Conservation (phyloP, 75 land plant genomes). For the Ceratopteris richardii region DNA sequence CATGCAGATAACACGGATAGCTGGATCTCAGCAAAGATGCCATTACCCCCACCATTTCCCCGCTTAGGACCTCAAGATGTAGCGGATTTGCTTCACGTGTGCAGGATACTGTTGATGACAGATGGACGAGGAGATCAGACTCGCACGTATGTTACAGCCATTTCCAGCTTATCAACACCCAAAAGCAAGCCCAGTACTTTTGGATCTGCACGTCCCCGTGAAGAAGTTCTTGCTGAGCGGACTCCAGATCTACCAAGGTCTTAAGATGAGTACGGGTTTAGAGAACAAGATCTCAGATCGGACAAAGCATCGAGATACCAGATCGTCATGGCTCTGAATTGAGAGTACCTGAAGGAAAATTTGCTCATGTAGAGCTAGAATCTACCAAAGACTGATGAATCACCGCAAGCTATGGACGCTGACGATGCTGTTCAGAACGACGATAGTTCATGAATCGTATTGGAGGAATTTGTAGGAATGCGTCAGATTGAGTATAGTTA, state of each 20-base stretch:
- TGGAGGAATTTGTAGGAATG: too few species aligned
- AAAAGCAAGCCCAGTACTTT: slow-evolving; percentile 48
- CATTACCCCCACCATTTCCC: slow-evolving; percentile 9
- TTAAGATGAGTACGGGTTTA: slow-evolving; percentile 31
- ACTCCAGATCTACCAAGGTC: slow-evolving; percentile 54
- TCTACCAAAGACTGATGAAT: too few species aligned
- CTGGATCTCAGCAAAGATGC: slow-evolving; percentile 47
- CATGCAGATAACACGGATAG: slow-evolving; percentile 64
- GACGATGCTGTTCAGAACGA: too few species aligned
- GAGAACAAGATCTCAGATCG: too few species aligned
- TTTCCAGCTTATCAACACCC: neutral
- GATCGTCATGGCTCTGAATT: too few species aligned
- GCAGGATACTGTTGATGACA: slow-evolving; percentile 3
- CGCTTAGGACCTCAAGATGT: neutral
- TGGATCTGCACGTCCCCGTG: slow-evolving; percentile 61
- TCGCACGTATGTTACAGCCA: neutral
- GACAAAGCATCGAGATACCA: too few species aligned
- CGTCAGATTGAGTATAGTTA: too few species aligned
- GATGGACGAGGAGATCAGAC: slow-evolving; percentile 21
- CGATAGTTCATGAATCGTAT: too few species aligned
- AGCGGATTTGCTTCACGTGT: neutral
- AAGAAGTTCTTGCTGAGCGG: slow-evolving; percentile 51
- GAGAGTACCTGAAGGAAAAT: too few species aligned
- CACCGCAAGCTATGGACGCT: too few species aligned
- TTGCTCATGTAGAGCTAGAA: too few species aligned